These are phyloP conservation scores for Geotrichum ghanense DNA, from an alignment of 805 yeast species.

Conservation along the genomic window DNA sequence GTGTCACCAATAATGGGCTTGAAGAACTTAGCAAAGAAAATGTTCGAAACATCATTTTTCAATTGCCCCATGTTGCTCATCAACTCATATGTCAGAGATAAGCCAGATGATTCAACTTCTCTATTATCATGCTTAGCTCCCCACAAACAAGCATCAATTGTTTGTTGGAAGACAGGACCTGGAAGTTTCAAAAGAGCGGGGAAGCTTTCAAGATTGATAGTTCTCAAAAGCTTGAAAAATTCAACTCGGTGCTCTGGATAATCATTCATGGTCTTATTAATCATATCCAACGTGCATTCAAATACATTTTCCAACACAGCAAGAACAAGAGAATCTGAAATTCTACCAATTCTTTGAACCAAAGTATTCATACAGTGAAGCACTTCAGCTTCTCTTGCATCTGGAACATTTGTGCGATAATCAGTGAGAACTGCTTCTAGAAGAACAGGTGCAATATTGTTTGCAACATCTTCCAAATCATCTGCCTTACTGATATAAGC, in stretches of 20 bases:
- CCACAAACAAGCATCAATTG: constrained; percentile 93
- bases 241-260: constrained; percentile 97
- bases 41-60: constrained; percentile 60
- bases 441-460: constrained; percentile 71
- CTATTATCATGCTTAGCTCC: constrained; percentile 96
- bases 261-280: constrained; percentile 87
- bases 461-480: constrained; percentile 71
- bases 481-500: constrained; percentile 82
- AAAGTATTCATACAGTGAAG: constrained; percentile 88
- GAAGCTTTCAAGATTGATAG: constrained; percentile 77
- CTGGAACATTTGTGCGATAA: constrained; percentile 79
- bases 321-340: constrained; percentile 84
- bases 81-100: constrained; percentile 71
- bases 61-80: constrained; percentile 73
- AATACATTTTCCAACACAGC: constrained; percentile 81
- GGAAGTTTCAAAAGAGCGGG: constrained; percentile 79
- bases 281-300: constrained; percentile 91
- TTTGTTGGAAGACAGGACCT: constrained; percentile 81
- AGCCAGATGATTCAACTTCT: constrained; percentile 90
- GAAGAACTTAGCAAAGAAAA: constrained; percentile 80
- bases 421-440: constrained; percentile 81
- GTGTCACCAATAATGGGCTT: constrained; percentile 86
- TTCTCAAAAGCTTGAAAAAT: constrained; percentile 80
- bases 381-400: constrained; percentile 97
- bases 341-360: constrained; percentile 74